Base-by-base conservation (phyloP, 768 basidiomycete species). In the Lepiota brunneoincarnata region DNA sequence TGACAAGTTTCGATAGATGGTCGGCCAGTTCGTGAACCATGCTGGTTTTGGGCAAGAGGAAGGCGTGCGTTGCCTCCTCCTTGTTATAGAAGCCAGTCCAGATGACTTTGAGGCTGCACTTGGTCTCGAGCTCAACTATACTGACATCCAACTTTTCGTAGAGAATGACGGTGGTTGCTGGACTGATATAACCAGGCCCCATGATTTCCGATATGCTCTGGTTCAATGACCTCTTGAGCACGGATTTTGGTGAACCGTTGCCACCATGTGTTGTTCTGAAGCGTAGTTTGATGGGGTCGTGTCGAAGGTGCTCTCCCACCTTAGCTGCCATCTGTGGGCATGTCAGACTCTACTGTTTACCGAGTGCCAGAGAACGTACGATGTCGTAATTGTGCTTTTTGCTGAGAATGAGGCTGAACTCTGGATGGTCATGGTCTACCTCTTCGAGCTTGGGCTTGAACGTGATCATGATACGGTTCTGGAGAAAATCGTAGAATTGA, bases 361-460 rank as follows among this genome's bases (percentile, higher is more conserved):
- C 18, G 51, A 20, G 26, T 49, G n/a, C 15, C 26, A 17, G 26
- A 40, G 49, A 24, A 74, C 89, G 55, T 67, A 97, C 95, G 34
- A 82, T 83, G 60, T 98, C 97, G 69, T 98, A 99, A 54, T 95
- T 96, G 72, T 97, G 94, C 76, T 99, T 99, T 83, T 98, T 98
- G 76, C 93, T 97, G 45, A 99, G 77, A 51, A 91, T 81, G 35
- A 98, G 78, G 57, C 81, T 87, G 71, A 99, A 99, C 66, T 95
- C 93, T 6, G 87, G 84, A 56, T 83, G 79, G 47, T 90, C 89
- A 41, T 78, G 74, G 58, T 88, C 86, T 2, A 80, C 69, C 44
- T 96, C 94, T 58, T 97, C 93, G 58, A 81, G 82, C 71, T 91
- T 93, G 23, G 97, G 92, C 67, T 89, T 85, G 87, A 98, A 98